Evolutionary conservation across 305 asterid genomes (phyloP).

Genomic region (Stenogyne calaminthoides): DNA sequence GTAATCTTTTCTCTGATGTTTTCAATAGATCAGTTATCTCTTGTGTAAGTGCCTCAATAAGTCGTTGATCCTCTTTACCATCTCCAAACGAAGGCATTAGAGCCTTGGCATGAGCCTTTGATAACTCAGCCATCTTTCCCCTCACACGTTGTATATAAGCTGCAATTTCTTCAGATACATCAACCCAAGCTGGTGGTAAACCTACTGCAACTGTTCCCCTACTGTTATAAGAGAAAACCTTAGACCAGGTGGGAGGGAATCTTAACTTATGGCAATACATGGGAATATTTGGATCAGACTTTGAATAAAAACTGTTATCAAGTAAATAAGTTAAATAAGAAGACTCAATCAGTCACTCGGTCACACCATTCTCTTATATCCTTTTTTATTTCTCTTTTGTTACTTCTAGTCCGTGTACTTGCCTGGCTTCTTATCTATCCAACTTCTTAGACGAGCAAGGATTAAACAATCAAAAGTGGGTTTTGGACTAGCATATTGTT

Average conservation of each 20-base stretch:
- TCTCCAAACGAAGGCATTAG: constrained; percentile 99
- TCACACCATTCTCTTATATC: neutral
- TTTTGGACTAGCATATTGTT: too few relatives aligned
- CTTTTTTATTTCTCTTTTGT: neutral
- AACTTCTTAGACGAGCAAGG: neutral
- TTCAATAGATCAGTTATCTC: constrained; percentile 87
- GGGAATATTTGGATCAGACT: constrained; percentile 9
- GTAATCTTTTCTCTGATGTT: constrained; percentile 78
- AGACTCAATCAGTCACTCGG: constrained; percentile 25
- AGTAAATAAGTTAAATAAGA: neutral
- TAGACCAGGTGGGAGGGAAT: constrained; percentile 15
- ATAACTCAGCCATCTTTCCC: constrained; percentile 82
- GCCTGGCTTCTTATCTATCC: constrained; percentile 1
- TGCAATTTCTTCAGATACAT: constrained; percentile 85
- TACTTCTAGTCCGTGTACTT: neutral
- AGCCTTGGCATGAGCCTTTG: constrained; percentile 99
- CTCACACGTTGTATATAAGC: constrained; percentile 77
- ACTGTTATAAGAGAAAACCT: constrained; percentile 45
- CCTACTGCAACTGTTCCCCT: constrained; percentile 62
- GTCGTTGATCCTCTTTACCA: constrained; percentile 96
- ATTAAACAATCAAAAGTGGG: neutral
- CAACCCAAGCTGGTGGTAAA: constrained; percentile 96
- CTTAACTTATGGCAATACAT: constrained; percentile 1
- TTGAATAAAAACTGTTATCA: neutral
- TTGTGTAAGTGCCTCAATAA: constrained; percentile 86